Base-by-base conservation (phyloP, 106 monocot species). In the Dendrobium catenatum region DNA sequence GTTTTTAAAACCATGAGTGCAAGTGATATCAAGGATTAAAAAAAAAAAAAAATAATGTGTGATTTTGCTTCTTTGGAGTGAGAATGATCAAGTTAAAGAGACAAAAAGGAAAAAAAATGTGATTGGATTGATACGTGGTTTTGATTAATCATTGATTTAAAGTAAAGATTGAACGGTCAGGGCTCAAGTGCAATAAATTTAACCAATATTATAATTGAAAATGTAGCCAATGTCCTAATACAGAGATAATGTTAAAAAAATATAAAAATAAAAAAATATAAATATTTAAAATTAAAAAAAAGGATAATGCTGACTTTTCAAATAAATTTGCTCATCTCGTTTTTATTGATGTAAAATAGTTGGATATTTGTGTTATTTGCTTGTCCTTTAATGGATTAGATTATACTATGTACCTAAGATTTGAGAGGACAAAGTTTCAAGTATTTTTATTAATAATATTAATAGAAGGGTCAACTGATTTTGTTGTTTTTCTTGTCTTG, bases 131-230 rank as follows among this genome's bases (percentile, higher is more conserved):
- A 13, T 10, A 51, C 5, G 8, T 66, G 5, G 5, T 66, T 24
- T n/a, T 66, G 26, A 64, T 66, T 66, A 24, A 66, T 66, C 64
- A 66, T n/a, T 61, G 61, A 61, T 61, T 61, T 22, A 61, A 61
- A 22, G 18, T 22, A 61, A 22, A 37, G 5, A 61, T 61, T 61
- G 61, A 5, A 61, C 20, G 19, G 10, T 61, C 20, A 18, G 6
- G 26, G 1, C 7, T 66, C 64, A 6, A 26, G 5, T 66, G 9
- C 8, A 66, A 66, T 1, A 26, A 66, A 66, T 8, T 8, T 24
- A 66, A 66, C 26, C 24, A 9, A 66, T 66, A 24, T 26, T 22
- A 5, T 66, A 24, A 26, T n/a, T 5, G 9, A 66, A 66, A 66
- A 66, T 22, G 10, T 66, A 66, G 64, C 64, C 64, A 66, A 15